phyloP scores from a whole-genome alignment of 1,139 yeast species.

The Nakaseomyces sp. region DNA sequence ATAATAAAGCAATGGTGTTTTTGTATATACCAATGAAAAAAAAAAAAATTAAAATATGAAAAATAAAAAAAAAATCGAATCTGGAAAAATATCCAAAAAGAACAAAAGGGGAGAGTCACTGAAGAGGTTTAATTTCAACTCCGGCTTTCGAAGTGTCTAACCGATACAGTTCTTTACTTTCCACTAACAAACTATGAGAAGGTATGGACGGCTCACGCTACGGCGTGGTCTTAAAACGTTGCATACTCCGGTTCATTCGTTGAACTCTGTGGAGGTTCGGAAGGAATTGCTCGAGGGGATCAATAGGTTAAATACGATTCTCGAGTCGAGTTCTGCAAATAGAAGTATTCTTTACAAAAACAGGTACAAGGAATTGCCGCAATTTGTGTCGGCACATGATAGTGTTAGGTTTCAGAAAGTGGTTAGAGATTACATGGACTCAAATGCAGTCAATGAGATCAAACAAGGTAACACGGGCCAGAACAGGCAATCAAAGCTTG shows the following conservation, averaged over 20 bases:
- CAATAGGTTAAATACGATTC: slow-evolving; percentile 17
- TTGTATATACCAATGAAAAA: too few relatives aligned
- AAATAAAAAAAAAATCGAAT: too few relatives aligned
- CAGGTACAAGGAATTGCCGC: slow-evolving; percentile 21
- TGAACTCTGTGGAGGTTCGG: slow-evolving; percentile 11
- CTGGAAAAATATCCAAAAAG: too few relatives aligned
- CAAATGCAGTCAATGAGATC: slow-evolving; percentile 17
- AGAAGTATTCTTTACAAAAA: slow-evolving; percentile 19
- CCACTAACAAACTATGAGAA: too few relatives aligned
- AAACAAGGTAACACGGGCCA: slow-evolving; percentile 7
- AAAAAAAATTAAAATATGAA: too few relatives aligned
- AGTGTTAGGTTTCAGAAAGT: slow-evolving; percentile 17
- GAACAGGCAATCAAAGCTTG: slow-evolving; percentile 15
- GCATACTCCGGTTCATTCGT: slow-evolving; percentile 22
- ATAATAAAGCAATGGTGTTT: too few relatives aligned
- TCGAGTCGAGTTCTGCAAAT: slow-evolving; percentile 18
- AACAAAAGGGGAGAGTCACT: too few relatives aligned
- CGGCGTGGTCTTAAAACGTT: slow-evolving; percentile 22
- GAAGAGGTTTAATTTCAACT: too few relatives aligned
- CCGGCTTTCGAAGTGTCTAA: too few relatives aligned
- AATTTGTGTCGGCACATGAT: slow-evolving; percentile 19
- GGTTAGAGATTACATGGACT: slow-evolving; percentile 18
- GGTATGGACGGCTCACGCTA: neutral
- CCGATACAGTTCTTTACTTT: too few relatives aligned
- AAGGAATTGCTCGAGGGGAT: slow-evolving; percentile 16